Percentiles rank a stretch among this genome's conserved stretches.
Evolutionary conservation across 2,329 filamentous ascomycete species (phyloP).

Genomic region (Eutypella sp.): DNA sequence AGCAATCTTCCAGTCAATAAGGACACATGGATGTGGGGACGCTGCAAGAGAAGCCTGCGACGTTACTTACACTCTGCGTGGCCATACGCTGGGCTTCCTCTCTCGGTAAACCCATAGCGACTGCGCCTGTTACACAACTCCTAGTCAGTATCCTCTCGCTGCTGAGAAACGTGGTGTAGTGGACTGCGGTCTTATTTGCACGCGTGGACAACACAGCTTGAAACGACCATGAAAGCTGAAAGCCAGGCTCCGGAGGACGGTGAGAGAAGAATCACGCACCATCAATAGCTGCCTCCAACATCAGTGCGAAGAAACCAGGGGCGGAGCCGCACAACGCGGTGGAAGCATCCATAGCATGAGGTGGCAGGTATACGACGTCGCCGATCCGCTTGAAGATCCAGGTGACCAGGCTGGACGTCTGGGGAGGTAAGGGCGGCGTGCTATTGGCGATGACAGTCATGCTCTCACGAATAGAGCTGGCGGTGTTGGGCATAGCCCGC

Average conservation of each 20-base stretch:
- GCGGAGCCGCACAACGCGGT: conserved; percentile 72
- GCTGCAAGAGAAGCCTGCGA: neutral
- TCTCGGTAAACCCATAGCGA: conserved; percentile 72
- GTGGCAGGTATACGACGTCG: conserved; percentile 62
- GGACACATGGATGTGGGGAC: neutral
- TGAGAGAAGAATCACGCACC: conserved; percentile 27
- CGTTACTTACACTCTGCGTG: conserved; percentile 52
- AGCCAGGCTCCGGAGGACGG: neutral
- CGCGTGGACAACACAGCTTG: too few species aligned
- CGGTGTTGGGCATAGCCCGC: conserved; percentile 81
- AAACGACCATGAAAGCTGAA: neutral
- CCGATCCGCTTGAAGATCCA: conserved; percentile 77
- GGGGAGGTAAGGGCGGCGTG: conserved; percentile 50
- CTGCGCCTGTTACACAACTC: conserved; percentile 40
- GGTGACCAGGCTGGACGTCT: conserved; percentile 54
- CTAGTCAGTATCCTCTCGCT: neutral
- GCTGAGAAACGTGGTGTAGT: neutral
- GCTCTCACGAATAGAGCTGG: conserved; percentile 69
- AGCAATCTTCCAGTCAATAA: neutral
- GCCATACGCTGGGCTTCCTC: conserved; percentile 72
- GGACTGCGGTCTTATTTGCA: too few species aligned
- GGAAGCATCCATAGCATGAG: conserved; percentile 64
- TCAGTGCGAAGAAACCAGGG: conserved; percentile 70
- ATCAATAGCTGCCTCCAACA: conserved; percentile 71
- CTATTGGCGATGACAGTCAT: conserved; percentile 75